Base-by-base conservation (phyloP, 1,284 basidiomycete species). In the Golubevia pallescens region DNA sequence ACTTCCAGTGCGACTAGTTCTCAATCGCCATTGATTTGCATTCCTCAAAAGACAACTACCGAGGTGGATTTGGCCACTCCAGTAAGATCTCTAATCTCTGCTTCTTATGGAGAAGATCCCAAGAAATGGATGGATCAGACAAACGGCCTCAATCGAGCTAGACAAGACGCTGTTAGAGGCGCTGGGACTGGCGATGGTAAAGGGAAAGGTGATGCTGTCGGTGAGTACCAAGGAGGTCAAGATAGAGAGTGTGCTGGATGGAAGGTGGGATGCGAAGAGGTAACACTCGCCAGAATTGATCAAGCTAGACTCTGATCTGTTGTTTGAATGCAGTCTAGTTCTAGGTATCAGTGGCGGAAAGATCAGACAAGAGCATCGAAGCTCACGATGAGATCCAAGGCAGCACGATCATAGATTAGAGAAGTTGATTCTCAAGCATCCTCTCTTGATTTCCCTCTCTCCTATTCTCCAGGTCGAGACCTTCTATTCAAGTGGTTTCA, bases 401-500 rank as follows among this genome's bases (percentile, higher is more conserved):
- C 28, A 28, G 28, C 28, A 28, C 28, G 28, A 28, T 28, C 28
- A 28, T 28, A 28, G 28, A 28, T 28, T 28, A 28, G 28, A 28
- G 28, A 28, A 28, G 28, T 28, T 28, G 20, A 14, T n/a, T 34
- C 24, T 24, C 56, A 21, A n/a, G 8, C 5, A 60, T 5, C 23
- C 13, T 60, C n/a, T 8, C 20, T 2, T 6, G 13, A 19, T 8
- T 58, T 6, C n/a, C 13, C 42, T 28, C 38, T 62, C 10, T 16
- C 5, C 28, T 19, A 7, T 34, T 34, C 34, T 2, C 62, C 61
- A 48, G 65, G 55, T 28, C 68, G 83, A 16, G 83, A 85, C 38
- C 67, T 84, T 14, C 74, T 85, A 21, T 80, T 73, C 69, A 80
- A 78, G 42, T 85, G 80, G 76, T 85, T 85, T 62, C 81, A 84